Percentiles rank a stretch among this genome's conserved stretches.
phyloP scores from a whole-genome alignment of 768 basidiomycete species.

The Rhodocollybia butyracea region DNA sequence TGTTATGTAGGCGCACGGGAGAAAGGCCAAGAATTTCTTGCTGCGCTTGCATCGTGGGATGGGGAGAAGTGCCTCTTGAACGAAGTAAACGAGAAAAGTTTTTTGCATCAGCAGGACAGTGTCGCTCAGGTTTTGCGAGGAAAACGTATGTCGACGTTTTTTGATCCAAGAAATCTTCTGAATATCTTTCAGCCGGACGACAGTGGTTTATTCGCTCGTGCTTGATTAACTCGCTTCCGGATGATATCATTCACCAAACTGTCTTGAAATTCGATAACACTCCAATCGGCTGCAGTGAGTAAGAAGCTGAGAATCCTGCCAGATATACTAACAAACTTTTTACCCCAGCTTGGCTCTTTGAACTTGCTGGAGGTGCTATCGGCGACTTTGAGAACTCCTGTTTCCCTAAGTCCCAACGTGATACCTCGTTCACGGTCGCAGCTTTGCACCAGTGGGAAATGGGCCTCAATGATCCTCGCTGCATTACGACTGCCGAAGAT shows the following conservation, averaged over 20 bases:
- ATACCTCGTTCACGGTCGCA: constrained; percentile 81
- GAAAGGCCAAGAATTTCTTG: constrained; percentile 73
- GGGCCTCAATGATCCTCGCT: constrained; percentile 75
- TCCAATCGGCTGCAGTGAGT: constrained; percentile 89
- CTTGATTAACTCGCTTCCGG: constrained; percentile 78
- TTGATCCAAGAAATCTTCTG: not conserved
- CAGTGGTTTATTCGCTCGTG: constrained; percentile 93
- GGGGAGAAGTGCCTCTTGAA: constrained; percentile 84
- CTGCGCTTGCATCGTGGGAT: constrained; percentile 83
- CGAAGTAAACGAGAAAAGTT: constrained; percentile 88
- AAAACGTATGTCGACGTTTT: constrained; percentile 46
- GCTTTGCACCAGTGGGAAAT: constrained; percentile 94
- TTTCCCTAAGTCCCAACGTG: constrained; percentile 73
- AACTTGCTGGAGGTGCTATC: constrained; percentile 82
- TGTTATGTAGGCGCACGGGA: constrained; percentile 81
- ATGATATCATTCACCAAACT: constrained; percentile 82
- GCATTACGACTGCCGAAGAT: constrained; percentile 79
- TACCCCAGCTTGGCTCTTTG: constrained; percentile 89
- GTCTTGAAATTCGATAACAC: constrained; percentile 78
- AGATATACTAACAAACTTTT: not conserved
- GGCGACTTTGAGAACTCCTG: constrained; percentile 70
- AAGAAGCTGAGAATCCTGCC: not conserved
- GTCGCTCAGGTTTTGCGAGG: constrained; percentile 87
- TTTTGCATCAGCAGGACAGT: constrained; percentile 87
- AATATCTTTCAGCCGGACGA: constrained; percentile 51